Evolutionary conservation across 306 rosid species (phyloP).

Genomic region (Cucumis hystrix): DNA sequence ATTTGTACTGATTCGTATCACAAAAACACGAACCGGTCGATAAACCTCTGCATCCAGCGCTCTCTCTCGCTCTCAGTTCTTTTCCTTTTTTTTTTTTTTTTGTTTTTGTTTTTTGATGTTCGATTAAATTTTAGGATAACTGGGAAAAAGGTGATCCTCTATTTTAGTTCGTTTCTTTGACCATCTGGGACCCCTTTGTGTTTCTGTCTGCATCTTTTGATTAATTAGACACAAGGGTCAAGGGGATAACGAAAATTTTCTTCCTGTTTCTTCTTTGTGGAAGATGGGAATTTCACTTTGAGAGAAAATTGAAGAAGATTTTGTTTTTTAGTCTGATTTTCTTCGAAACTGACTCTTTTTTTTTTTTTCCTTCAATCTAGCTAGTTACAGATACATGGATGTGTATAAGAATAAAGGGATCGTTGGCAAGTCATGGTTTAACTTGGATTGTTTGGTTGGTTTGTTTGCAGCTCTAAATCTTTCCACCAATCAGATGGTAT

Average conservation of each 20-base stretch:
- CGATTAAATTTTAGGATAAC: neutral
- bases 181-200: neutral
- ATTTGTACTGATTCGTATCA: constrained; percentile 34
- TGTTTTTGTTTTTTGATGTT: neutral
- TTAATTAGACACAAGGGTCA: neutral
- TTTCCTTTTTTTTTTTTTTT: neutral
- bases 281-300: neutral
- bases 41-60: constrained; percentile 99
- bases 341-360: neutral
- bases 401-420: neutral
- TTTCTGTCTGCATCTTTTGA: constrained; percentile 1
- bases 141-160: neutral
- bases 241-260: neutral
- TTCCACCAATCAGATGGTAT: neutral
- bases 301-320: neutral
- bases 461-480: neutral
- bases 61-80: constrained; percentile 18
- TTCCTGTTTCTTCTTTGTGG: neutral
- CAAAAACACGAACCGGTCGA: constrained; percentile 93
- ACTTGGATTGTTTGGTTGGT: neutral
- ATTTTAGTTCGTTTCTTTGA: neutral
- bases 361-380: neutral
- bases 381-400: neutral
- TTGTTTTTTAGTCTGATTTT: neutral
- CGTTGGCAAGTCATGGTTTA: neutral